Evolutionary conservation across 164 flowering plant species (phyloP).

Genomic region (Nymphaea colorata): DNA sequence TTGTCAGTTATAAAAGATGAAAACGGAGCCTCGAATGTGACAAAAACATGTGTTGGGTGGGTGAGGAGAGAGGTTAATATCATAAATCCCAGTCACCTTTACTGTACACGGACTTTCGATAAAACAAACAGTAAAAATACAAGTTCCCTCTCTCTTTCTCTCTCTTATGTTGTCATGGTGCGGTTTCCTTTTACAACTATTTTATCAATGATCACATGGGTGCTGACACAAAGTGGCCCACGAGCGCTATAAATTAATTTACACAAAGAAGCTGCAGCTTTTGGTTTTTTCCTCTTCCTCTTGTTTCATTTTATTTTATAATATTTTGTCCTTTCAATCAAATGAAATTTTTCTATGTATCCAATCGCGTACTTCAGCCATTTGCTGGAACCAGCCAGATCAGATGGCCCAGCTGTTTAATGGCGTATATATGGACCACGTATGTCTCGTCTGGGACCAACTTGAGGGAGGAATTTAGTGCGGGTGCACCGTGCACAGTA

Average conservation of each 20-base stretch:
- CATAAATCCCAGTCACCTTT: neutral
- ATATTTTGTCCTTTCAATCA: too few species aligned
- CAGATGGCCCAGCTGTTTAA: neutral
- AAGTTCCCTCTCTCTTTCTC: neutral
- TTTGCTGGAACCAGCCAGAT: neutral
- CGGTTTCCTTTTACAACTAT: neutral
- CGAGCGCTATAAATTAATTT: neutral
- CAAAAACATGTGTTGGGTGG: neutral
- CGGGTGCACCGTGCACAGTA: too few species aligned
- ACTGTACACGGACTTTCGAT: neutral
- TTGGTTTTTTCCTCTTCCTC: neutral
- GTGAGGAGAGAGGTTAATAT: neutral
- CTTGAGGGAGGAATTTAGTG: too few species aligned
- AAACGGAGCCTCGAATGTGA: neutral
- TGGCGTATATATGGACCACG: neutral
- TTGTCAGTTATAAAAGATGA: neutral
- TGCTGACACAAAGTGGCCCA: neutral
- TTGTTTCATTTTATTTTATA: neutral
- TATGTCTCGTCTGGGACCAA: too few species aligned
- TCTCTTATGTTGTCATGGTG: neutral
- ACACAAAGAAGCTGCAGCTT: neutral
- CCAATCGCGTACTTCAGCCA: neutral
- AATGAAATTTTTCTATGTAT: neutral
- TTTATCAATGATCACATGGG: neutral
- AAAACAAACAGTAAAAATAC: neutral